phyloP scores from a whole-genome alignment of 2,329 filamentous ascomycete genomes.

The Penicillium polonicum region DNA sequence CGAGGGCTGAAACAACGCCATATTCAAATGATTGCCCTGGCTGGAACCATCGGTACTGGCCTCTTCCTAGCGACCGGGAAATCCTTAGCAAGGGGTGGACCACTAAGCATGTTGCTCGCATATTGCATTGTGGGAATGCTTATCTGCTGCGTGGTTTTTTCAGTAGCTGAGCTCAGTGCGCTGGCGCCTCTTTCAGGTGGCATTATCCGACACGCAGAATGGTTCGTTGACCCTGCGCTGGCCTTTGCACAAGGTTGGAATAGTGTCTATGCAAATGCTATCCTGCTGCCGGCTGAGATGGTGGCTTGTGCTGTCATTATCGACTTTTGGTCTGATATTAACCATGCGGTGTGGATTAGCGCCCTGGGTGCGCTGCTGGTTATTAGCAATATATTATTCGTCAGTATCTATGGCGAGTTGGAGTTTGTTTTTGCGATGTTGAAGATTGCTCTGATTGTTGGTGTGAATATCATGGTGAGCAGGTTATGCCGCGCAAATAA shows the following conservation, averaged over 20 bases:
- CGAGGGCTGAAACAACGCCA: constrained; percentile 29
- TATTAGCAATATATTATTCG: neutral
- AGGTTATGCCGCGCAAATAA: neutral
- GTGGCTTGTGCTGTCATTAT: constrained; percentile 6
- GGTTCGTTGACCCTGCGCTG: constrained; percentile 3
- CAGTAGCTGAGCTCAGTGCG: constrained; percentile 1
- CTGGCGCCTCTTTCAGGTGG: constrained; percentile 3
- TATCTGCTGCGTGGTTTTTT: constrained; percentile 33
- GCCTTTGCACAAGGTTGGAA: constrained; percentile 4
- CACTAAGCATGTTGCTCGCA: constrained; percentile 31
- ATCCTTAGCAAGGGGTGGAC: constrained; percentile 30
- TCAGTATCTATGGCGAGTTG: constrained; percentile 49
- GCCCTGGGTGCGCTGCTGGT: neutral
- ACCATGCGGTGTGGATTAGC: constrained; percentile 1
- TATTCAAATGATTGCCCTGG: constrained; percentile 37
- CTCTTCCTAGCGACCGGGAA: constrained; percentile 34
- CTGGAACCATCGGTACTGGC: constrained; percentile 36
- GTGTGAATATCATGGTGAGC: constrained; percentile 57
- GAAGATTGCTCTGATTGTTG: constrained; percentile 60
- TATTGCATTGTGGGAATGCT: constrained; percentile 38
- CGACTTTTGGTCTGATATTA: constrained; percentile 4
- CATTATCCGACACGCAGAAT: constrained; percentile 3
- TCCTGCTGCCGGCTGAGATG: constrained; percentile 2
- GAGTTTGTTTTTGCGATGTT: constrained; percentile 54
- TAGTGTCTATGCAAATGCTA: constrained; percentile 4